Base-by-base conservation (phyloP, 192 early-diverging fungal species). In the Entomortierella beljakovae region DNA sequence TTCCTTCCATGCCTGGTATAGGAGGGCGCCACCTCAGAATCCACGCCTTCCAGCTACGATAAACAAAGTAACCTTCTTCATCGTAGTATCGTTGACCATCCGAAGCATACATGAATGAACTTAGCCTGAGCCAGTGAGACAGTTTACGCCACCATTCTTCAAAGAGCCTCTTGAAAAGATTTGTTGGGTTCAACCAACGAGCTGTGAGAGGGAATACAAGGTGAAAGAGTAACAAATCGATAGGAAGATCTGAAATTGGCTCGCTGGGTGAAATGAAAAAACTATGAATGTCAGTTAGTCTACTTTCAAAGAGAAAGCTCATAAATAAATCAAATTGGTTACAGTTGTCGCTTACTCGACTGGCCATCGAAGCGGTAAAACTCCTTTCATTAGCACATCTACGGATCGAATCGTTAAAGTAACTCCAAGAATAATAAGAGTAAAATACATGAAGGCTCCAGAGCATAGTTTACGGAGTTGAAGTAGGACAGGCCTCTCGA, bases 391-490 rank as follows among this genome's bases (percentile, higher is more conserved):
- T 28, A 55, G 13, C n/a, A 79, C 53, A 4, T 70, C 70, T 53
- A 87, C 55, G 31, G 51, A 61, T 26, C 72, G 82, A 22, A 82
- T 71, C 0, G 87, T 81, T 20, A 85, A 49, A 11, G 93, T 93
- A 16, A 97, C 63, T 10, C 93, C 92, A 18, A 85, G 82, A 3
- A 91, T 26, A 28, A 98, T 90, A 48, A 98, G 80, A 7, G 70
- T 81, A 16, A 91, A 86, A 71, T 99, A 98, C 90, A 96, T 95
- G 35, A 94, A 20, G 1, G 90, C 88, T 61, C 93, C 94, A 10
- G 90, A 85, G 7, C 83, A 84, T 33, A 99, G 88, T 82, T 97
- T 98, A 73, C 89, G 83, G 40, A 97, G 72, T 74, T 97, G 93
- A n/a, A 86, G 81, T 33, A 84, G 52, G 33, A 92, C 71, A 20